Evolutionary conservation across 805 yeast genomes (phyloP), one percentile per base, ranked within the genome.

Genomic region (Blastobotrys attinorum): DNA sequence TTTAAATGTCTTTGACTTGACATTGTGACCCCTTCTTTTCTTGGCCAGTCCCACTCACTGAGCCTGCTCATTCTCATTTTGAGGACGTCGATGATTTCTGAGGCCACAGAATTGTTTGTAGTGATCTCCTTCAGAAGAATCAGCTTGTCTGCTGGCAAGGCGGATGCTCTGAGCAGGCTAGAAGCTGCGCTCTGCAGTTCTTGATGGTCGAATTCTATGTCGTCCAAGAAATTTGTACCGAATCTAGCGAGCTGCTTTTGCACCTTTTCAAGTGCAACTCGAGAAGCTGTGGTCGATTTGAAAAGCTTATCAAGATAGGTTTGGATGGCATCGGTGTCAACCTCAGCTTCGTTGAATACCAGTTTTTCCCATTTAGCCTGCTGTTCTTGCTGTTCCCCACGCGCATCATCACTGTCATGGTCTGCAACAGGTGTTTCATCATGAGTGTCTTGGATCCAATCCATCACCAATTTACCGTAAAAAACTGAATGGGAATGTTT

Each of bases 41-140:
- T 15, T 7, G 27, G 16, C 39, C 39, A 37, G 8, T 15, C 10
- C 39, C 39, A 37, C 21, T 22, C 22, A 4, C 16, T 25, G 29
- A 37, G 31, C 21, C 16, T 7, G 16, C 31, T 18, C 31, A 37
- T 10, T 3, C 39, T 17, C 39, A 37, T 37, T 13, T 37, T 37
- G 10, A 37, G 31, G 20, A 37, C 39, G 11, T 37, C 39, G 8
- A 20, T 6, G 5, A 37, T 10, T 23, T 37, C 39, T n/a, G n/a
- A 16, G 20, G 17, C 10, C n/a, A 37, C 27, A 7, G 27, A 22
- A 11, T 37, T 13, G 20, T 37, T 37, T 7, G 20, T 11, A 13
- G 22, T 6, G 27, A 37, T 21, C 13, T 23, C 39, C 27, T 37
- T 37, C 11, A 37, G 31, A 8, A 23, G 15, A 17, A 15, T 13